phyloP scores from a whole-genome alignment of 2,329 filamentous ascomycete species.

The Trichophyton equinum region DNA sequence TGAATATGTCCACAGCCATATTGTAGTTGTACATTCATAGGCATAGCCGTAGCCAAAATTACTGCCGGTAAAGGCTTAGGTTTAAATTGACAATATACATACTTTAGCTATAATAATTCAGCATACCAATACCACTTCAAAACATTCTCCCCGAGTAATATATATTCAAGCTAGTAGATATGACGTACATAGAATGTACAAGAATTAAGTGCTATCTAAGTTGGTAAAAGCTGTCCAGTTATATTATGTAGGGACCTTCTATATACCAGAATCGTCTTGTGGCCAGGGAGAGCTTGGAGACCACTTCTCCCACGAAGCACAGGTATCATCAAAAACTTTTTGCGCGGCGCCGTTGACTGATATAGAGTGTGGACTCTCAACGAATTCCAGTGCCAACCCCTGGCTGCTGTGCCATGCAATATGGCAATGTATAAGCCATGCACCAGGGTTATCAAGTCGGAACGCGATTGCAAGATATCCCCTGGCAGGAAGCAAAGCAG shows the following conservation, averaged over 20 bases:
- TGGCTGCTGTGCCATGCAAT: constrained; percentile 42
- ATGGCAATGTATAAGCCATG: not conserved
- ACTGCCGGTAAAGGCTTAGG: too few relatives aligned
- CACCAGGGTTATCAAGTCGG: constrained; percentile 35
- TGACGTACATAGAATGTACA: too few relatives aligned
- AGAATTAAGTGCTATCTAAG: not conserved
- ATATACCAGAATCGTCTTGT: not conserved
- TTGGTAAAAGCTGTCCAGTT: not conserved
- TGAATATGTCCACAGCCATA: too few relatives aligned
- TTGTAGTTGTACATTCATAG: too few relatives aligned
- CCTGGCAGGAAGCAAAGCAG: constrained; percentile 31
- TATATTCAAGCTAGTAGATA: too few relatives aligned
- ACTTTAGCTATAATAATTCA: too few relatives aligned
- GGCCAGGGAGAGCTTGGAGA: not conserved
- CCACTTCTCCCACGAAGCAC: not conserved
- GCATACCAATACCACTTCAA: too few relatives aligned
- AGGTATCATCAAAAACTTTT: not conserved
- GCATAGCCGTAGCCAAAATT: too few relatives aligned
- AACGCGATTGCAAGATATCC: constrained; percentile 41
- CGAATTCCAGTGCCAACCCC: constrained; percentile 45
- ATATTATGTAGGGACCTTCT: not conserved
- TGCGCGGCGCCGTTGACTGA: not conserved
- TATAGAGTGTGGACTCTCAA: constrained; percentile 25
- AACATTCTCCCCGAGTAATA: too few relatives aligned
- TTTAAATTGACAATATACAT: too few relatives aligned